Base-by-base conservation (phyloP, 2,329 filamentous ascomycete species). In the Colletotrichum endophyticum region DNA sequence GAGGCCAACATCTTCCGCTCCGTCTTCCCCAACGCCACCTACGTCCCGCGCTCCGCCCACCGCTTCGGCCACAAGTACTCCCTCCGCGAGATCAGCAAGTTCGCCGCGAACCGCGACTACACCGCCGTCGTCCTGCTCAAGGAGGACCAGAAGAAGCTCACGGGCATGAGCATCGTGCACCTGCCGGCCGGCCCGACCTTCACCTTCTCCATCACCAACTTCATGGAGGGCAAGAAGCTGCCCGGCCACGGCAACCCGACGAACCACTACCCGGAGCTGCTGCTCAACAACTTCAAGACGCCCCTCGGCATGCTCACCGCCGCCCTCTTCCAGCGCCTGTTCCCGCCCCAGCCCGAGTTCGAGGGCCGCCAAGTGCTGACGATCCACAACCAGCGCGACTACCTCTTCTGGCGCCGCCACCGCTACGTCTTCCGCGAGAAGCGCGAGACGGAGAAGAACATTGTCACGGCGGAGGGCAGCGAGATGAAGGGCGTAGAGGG, bases 241-340 rank as follows among this genome's bases (percentile, higher is more conserved):
- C 95, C 96, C 0, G 96, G 96, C 3, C 96, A 99, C 83, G 97
- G 86, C 64, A 96, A 96, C 79, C 92, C 96, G 0, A 98, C 96
- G 2, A 94, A 95, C 66, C 96, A 98, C 86, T 95, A 95, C 82
- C 96, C 96, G 1, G 96, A 98, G 85, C 89, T 98, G 90, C 84
- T 98, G 44, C 89, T 98, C 68, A 99, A 99, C 86, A 96, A 97
- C 83, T 99, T 99, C 89, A 94, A 95, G 81, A 99, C 97, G 0
- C 95, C 96, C 0, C 90, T 99, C 3, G 97, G 97, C 86, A 89
- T 98, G 12, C 88, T 99, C 53, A 95, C 96, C 0, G 96, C 96
- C 11, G 93, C 95, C 81, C 88, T 98, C 2, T 97, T 99, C 87
- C 91, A 94, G 78, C 92, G 91, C 0, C 85, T 98, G 32, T 77